Evolutionary conservation across 305 asterid genomes (phyloP).

Genomic region (Rubia peregrina): DNA sequence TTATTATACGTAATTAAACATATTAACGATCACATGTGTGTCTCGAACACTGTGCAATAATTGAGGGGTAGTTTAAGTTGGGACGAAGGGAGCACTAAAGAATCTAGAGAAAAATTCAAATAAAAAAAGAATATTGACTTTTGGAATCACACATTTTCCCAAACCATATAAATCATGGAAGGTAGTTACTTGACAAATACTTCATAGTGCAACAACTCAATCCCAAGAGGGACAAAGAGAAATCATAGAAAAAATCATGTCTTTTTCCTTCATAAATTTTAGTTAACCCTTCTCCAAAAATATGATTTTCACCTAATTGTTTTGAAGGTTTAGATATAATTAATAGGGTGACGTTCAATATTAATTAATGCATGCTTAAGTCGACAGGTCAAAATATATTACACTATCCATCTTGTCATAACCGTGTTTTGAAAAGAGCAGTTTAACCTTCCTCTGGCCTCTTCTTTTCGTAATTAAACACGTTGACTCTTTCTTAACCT

Average conservation of each 20-base stretch:
- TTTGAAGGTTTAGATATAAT: neutral
- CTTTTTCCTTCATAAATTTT: neutral
- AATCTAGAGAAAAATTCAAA: too few relatives aligned
- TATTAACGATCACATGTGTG: too few relatives aligned
- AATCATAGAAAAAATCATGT: neutral
- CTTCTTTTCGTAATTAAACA: slow-evolving; percentile 7
- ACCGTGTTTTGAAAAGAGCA: slow-evolving; percentile 13
- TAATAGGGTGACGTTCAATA: neutral
- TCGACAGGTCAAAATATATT: neutral
- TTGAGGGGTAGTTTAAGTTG: too few relatives aligned
- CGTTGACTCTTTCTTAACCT: slow-evolving; percentile 6
- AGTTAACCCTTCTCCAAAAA: neutral
- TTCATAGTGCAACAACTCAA: slow-evolving; percentile 4
- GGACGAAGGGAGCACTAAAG: too few relatives aligned
- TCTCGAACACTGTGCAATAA: too few relatives aligned
- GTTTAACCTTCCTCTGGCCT: slow-evolving; percentile 16
- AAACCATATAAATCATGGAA: neutral
- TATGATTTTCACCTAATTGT: neutral
- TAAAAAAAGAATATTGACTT: too few relatives aligned
- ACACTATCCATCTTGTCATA: neutral
- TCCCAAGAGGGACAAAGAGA: neutral
- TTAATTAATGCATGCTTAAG: neutral
- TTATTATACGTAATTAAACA: too few relatives aligned
- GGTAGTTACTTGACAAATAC: neutral
- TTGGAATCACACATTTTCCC: too few relatives aligned